Base-by-base conservation (phyloP, 352 stramenopile genomes). In the Globisporangium recalcitrans region DNA sequence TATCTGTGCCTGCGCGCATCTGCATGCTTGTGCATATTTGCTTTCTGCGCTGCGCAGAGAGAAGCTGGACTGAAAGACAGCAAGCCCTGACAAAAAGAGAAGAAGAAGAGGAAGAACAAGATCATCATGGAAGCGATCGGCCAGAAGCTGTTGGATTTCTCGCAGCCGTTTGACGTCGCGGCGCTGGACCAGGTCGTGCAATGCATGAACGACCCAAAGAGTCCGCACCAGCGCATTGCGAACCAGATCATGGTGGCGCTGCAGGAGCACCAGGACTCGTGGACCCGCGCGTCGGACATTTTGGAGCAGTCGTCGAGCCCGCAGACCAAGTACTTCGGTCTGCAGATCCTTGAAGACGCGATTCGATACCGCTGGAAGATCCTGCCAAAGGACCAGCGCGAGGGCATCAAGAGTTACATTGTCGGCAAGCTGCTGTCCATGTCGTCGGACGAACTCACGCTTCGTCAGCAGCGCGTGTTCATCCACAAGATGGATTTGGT, bases 321-420 rank as follows among this genome's bases (percentile, higher is more conserved):
- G 27, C 72, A 89, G 63, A 98, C 91, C 54, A 95, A 97, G 72
- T 98, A 96, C 66, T 98, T 98, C 67, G 93, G 89, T 0, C 75
- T 98, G 53, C 87, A 96, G 80, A 90, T 99, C 52, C 80, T 99
- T 54, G 96, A 99, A 73, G 95, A 99, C 68, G 95, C 95, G 16
- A 98, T 99, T 58, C 89, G 97, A 47, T 98, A 98, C 64, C 83
- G 93, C 77, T 98, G 95, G 95, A 98, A 98, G 69, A 94, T 98
- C 63, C 68, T 98, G 62, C 93, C 95, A n/a, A 85, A 89, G 62
- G 93, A 98, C 58, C 96, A 99, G 77, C 93, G 95, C 40, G 93
- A 99, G 60, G 97, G 97, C 47, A 99, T 99, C 68, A 98, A 98
- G 82, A 98, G 97, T 63, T 99, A 98, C 77, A 97, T 99, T 46